phyloP scores from a whole-genome alignment of 805 yeast species.

The Blastobotrys mokoenaii region DNA sequence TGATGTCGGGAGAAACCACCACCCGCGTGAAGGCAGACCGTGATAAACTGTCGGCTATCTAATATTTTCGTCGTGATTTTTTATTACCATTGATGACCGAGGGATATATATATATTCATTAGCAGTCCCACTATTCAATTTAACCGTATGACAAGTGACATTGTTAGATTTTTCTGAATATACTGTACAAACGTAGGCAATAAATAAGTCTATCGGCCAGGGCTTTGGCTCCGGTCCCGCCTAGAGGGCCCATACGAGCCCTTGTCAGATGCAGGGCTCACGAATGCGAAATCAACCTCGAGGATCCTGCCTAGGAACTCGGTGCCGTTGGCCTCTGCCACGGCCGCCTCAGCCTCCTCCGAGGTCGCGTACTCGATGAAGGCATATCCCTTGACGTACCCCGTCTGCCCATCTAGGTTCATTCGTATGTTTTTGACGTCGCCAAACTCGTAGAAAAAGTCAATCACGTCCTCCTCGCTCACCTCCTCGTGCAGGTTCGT shows the following conservation, averaged over 20 bases:
- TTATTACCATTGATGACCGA: too few species aligned
- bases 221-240: conserved; percentile 4
- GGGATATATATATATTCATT: too few species aligned
- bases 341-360: conserved; percentile 31
- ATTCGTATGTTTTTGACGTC: conserved; percentile 32
- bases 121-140: too few species aligned
- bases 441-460: conserved; percentile 36
- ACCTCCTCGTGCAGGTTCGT: conserved; percentile 38
- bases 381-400: conserved; percentile 37
- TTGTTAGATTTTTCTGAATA: too few species aligned
- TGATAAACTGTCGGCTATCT: too few species aligned
- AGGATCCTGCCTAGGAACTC: conserved; percentile 30
- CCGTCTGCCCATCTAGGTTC: conserved; percentile 37
- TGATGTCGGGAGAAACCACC: too few species aligned
- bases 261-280: conserved; percentile 18
- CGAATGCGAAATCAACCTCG: conserved; percentile 34
- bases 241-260: neutral
- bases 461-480: conserved; percentile 36
- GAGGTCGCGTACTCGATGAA: conserved; percentile 30
- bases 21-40: too few species aligned
- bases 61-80: too few species aligned
- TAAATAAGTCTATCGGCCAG: neutral
- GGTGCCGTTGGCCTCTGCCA: conserved; percentile 24
- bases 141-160: too few species aligned
- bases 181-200: too few species aligned